These are phyloP conservation scores for Ustilago cynodontis DNA, from an alignment of 1,284 basidiomycete genomes.

Conservation along the genomic window DNA sequence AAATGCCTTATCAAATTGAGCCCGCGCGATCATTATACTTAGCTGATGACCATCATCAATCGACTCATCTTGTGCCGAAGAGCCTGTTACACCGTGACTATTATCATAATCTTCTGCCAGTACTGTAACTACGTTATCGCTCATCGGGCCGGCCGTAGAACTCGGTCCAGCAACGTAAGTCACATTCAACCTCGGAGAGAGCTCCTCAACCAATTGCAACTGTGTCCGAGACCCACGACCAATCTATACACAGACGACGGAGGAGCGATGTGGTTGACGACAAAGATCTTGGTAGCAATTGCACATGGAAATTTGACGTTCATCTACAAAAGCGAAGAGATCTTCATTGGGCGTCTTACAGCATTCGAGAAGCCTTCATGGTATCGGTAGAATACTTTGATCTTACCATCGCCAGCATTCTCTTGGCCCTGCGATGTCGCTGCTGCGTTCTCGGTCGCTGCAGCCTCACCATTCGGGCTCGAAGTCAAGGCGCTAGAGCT, in stretches of 20 bases:
- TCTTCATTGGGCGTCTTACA: conserved; percentile 82
- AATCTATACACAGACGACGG: neutral
- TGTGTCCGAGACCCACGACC: too few species aligned
- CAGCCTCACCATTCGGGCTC: neutral
- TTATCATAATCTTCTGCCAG: too few species aligned
- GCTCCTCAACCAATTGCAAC: too few species aligned
- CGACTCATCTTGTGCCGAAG: too few species aligned
- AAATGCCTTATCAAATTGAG: too few species aligned
- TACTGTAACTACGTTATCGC: too few species aligned
- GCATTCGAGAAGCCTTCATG: conserved; percentile 93
- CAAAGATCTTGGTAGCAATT: neutral
- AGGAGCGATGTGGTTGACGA: neutral
- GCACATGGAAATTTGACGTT: neutral
- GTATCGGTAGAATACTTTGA: conserved; percentile 81
- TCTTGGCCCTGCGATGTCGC: neutral
- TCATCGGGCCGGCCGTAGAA: too few species aligned
- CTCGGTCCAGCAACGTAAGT: too few species aligned
- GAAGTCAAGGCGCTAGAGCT: conserved; percentile 1
- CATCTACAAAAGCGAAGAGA: conserved; percentile 69
- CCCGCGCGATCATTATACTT: too few species aligned
- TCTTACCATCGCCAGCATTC: conserved; percentile 69
- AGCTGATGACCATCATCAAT: too few species aligned
- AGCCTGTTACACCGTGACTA: too few species aligned
- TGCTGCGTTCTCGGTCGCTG: neutral
- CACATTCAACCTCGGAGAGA: too few species aligned